Conservation (phyloP, 2,329 filamentous ascomycete genomes). For the Claviceps maximensis region DNA sequence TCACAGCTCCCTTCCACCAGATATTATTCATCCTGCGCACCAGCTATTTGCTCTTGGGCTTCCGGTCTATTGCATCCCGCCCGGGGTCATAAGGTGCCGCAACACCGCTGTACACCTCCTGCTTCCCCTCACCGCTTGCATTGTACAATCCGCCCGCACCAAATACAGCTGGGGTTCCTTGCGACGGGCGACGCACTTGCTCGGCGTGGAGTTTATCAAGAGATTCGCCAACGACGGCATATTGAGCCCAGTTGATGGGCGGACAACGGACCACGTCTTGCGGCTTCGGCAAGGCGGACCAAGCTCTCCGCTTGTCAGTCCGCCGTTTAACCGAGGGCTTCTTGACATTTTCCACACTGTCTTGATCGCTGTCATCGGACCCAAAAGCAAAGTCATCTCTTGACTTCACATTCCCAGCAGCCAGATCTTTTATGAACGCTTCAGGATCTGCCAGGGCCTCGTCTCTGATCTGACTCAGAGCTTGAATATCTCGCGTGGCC, state of each 20-base stretch:
- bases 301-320: conserved; percentile 23
- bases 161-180: conserved; percentile 36
- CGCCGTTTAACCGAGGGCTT: conserved; percentile 12
- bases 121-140: conserved; percentile 32
- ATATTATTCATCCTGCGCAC: background rate
- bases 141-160: conserved; percentile 34
- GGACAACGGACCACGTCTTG: conserved; percentile 79
- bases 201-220: conserved; percentile 76
- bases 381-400: conserved; percentile 8
- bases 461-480: conserved; percentile 55
- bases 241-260: conserved; percentile 88
- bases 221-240: conserved; percentile 68
- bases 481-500: conserved; percentile 60
- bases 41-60: conserved; percentile 21
- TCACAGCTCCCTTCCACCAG: too few relatives aligned
- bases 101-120: conserved; percentile 36
- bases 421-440: conserved; percentile 57
- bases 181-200: conserved; percentile 52
- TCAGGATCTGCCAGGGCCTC: conserved; percentile 59
- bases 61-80: conserved; percentile 33
- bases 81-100: conserved; percentile 43
- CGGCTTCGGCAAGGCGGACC: conserved; percentile 56
- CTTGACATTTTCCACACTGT: conserved; percentile 17
- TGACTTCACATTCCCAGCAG: conserved; percentile 43
- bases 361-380: conserved; percentile 16